A percentile compares a stretch with the other conserved stretches of the same genome.
phyloP scores from a whole-genome alignment of 495 filamentous ascomycete genomes.

The Bombardia bombarda region DNA sequence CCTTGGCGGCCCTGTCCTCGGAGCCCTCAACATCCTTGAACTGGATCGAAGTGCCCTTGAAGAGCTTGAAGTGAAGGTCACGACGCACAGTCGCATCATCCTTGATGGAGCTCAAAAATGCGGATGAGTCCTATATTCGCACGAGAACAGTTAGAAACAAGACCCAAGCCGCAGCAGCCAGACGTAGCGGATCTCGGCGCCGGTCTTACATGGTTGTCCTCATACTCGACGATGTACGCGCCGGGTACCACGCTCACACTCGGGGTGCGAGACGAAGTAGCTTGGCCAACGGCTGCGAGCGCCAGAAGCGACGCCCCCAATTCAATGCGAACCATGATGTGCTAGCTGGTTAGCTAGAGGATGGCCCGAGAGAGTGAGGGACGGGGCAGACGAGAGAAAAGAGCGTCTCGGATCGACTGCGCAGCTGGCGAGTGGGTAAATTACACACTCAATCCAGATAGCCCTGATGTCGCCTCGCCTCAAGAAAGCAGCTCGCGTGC shows the following conservation, averaged over 20 bases:
- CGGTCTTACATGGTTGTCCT: constrained; percentile 32
- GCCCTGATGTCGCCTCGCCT: too few relatives aligned
- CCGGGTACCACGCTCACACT: constrained; percentile 23
- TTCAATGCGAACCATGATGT: constrained; percentile 20
- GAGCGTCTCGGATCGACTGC: constrained; percentile 7
- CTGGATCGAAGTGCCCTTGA: constrained; percentile 42
- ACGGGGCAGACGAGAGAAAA: not conserved
- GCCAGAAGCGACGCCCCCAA: constrained; percentile 26
- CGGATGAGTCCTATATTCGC: constrained; percentile 25
- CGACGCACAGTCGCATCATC: constrained; percentile 34
- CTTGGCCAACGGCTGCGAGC: constrained; percentile 19
- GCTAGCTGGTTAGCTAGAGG: not conserved
- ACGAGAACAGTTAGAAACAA: not conserved
- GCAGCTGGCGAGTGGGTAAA: constrained; percentile 5
- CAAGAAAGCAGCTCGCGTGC: too few relatives aligned
- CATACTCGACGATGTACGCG: constrained; percentile 43
- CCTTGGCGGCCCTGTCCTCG: constrained; percentile 28
- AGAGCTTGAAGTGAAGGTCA: constrained; percentile 37
- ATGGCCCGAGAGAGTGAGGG: not conserved
- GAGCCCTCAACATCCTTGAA: constrained; percentile 34
- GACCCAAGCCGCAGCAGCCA: too few relatives aligned
- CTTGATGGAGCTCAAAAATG: constrained; percentile 29
- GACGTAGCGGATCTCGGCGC: too few relatives aligned
- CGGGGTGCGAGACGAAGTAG: constrained; percentile 15
- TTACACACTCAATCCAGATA: constrained; percentile 5